Percentiles rank a stretch among this genome's conserved stretches.
phyloP scores from a whole-genome alignment of 2,329 filamentous ascomycete genomes.

The Colletotrichum phormii region DNA sequence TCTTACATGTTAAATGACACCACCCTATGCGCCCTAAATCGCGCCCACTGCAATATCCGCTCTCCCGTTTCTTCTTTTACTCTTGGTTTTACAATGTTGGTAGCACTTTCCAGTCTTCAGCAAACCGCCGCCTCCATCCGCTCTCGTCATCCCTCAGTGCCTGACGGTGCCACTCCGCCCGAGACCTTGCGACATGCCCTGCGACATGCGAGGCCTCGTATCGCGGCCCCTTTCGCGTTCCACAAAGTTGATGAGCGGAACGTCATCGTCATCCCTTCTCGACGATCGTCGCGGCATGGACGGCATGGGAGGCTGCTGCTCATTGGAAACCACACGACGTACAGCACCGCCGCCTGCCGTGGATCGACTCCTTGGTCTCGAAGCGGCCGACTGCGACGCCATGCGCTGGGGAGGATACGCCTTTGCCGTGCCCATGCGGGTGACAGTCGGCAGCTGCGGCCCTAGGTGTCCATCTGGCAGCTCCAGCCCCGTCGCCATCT shows the following conservation, averaged over 20 bases:
- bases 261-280: constrained; percentile 35
- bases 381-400: constrained; percentile 32
- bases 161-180: constrained; percentile 34
- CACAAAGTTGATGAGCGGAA: constrained; percentile 38
- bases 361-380: constrained; percentile 31
- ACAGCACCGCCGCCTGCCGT: constrained; percentile 26
- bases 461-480: constrained; percentile 19
- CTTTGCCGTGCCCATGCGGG: constrained; percentile 29
- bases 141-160: constrained; percentile 12
- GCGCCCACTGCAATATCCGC: constrained; percentile 1
- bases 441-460: constrained; percentile 30
- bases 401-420: constrained; percentile 35
- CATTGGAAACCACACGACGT: constrained; percentile 35
- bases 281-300: constrained; percentile 33
- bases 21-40: constrained; percentile 17
- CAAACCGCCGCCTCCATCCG: neutral
- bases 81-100: neutral
- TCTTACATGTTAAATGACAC: constrained; percentile 29
- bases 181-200: constrained; percentile 22
- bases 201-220: constrained; percentile 16
- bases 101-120: constrained; percentile 3
- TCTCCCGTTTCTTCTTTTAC: neutral
- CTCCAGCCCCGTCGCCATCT: constrained; percentile 51
- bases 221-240: constrained; percentile 33
- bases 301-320: constrained; percentile 35